Conservation (phyloP, 768 basidiomycete genomes). For the Suillus brevipes region DNA sequence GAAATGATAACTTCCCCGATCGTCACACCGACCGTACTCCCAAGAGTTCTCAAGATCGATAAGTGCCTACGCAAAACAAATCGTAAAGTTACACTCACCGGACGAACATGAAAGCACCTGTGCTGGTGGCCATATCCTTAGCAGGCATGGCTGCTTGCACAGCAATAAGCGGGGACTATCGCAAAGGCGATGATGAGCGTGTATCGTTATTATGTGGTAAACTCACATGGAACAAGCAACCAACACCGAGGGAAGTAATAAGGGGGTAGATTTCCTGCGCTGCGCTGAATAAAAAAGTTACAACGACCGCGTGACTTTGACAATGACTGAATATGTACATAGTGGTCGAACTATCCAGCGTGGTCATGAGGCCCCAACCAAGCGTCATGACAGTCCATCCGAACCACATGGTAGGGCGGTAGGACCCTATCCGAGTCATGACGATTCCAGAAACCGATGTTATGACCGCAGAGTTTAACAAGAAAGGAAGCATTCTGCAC, state of each 20-base stretch:
- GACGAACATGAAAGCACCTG: slow-evolving; percentile 37
- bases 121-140: slow-evolving; percentile 44
- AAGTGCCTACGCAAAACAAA: neutral
- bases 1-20: slow-evolving; percentile 72
- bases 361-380: slow-evolving; percentile 39
- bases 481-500: slow-evolving; percentile 37
- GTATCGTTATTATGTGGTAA: neutral
- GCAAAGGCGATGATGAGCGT: neutral
- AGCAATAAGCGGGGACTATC: slow-evolving; percentile 33
- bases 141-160: slow-evolving; percentile 49
- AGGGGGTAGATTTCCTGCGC: slow-evolving; percentile 34
- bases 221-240: slow-evolving; percentile 35
- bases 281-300: slow-evolving; percentile 21
- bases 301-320: neutral
- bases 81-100: slow-evolving; percentile 18
- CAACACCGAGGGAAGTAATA: slow-evolving; percentile 34
- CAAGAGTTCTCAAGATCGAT: slow-evolving; percentile 51
- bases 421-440: slow-evolving; percentile 28
- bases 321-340: slow-evolving; percentile 21
- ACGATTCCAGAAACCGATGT: slow-evolving; percentile 27
- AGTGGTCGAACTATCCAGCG: slow-evolving; percentile 34
- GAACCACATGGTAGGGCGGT: slow-evolving; percentile 35
- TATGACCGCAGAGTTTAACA: slow-evolving; percentile 24
- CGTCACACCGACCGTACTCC: slow-evolving; percentile 74
- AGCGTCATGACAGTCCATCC: slow-evolving; percentile 30